Percentiles rank a stretch among this genome's conserved stretches.
These are phyloP conservation scores for Scenedesmus sp. DNA, from an alignment of 163 green algal genomes.

Conservation along the genomic window DNA sequence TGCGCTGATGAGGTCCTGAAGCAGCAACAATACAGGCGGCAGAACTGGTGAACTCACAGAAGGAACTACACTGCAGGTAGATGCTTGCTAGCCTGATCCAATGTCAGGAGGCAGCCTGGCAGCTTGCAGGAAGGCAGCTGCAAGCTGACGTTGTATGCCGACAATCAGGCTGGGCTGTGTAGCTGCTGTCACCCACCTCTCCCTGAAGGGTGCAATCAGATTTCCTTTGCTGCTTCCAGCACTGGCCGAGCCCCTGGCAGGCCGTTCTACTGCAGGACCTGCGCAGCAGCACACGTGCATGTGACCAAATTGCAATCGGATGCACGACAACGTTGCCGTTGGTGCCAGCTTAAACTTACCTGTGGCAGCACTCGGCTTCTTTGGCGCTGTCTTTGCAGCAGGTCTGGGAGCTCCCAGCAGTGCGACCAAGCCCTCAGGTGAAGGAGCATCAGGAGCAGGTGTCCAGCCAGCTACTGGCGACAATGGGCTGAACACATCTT, in stretches of 20 bases:
- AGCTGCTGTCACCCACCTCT: neutral
- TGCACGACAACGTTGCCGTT: neutral
- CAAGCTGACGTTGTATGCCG: neutral
- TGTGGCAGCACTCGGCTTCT: neutral
- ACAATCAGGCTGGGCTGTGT: neutral
- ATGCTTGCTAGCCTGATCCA: neutral
- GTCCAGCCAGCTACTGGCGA: conserved; percentile 1
- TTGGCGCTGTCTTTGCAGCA: neutral
- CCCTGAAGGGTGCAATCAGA: conserved; percentile 20
- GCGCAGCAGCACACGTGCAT: neutral
- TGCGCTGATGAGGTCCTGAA: neutral
- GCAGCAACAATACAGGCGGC: neutral
- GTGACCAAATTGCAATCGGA: neutral
- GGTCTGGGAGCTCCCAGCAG: neutral
- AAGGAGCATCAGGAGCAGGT: neutral
- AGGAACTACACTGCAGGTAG: neutral
- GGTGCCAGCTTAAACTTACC: neutral
- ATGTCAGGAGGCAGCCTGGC: neutral
- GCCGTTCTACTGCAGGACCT: neutral
- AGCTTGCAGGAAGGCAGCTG: neutral
- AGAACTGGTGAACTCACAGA: neutral
- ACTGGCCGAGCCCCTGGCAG: neutral
- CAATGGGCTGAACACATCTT: neutral
- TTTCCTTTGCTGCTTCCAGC: conserved; percentile 18
- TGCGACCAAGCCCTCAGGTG: neutral